A percentile compares a stretch with the other conserved stretches of the same genome.
Evolutionary conservation across 345 rosid species (phyloP).

Genomic region (Angophora floribunda): DNA sequence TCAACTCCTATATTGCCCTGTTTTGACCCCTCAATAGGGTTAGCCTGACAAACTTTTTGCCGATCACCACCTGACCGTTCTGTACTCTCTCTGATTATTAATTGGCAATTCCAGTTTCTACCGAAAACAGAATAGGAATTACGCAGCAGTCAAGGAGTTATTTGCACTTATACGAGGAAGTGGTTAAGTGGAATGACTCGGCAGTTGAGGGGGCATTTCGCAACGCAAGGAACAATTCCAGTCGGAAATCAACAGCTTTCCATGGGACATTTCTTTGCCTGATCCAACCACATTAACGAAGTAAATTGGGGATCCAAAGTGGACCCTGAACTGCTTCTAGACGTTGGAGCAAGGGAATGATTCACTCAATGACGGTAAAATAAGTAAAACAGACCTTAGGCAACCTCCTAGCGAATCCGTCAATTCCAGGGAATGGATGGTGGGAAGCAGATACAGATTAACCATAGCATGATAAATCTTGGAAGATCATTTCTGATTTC

Average conservation of each 20-base stretch:
- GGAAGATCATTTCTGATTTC: background rate
- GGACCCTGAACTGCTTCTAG: conserved; percentile 20
- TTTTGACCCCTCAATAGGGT: no score
- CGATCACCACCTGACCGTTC: no score
- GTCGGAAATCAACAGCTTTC: conserved; percentile 21
- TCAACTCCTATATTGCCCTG: no score
- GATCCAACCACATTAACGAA: conserved; percentile 29
- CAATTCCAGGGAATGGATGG: background rate
- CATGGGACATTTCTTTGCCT: conserved; percentile 22
- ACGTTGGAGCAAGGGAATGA: conserved; percentile 11
- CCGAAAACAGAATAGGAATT: no score
- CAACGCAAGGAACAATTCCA: conserved; percentile 30
- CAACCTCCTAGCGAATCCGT: background rate
- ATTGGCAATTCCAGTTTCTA: no score
- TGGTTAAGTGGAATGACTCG: no score
- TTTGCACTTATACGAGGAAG: no score
- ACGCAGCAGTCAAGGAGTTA: no score
- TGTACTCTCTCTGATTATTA: no score
- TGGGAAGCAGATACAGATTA: background rate
- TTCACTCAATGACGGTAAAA: background rate
- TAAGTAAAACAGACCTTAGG: background rate
- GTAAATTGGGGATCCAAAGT: conserved; percentile 26
- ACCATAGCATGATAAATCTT: background rate
- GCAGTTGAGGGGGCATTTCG: conserved; percentile 15
- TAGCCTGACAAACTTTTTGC: no score